Evolutionary conservation across 2,329 filamentous ascomycete species (phyloP), one percentile per base, ranked within the genome.

Genomic region (Fusarium ambrosium): DNA sequence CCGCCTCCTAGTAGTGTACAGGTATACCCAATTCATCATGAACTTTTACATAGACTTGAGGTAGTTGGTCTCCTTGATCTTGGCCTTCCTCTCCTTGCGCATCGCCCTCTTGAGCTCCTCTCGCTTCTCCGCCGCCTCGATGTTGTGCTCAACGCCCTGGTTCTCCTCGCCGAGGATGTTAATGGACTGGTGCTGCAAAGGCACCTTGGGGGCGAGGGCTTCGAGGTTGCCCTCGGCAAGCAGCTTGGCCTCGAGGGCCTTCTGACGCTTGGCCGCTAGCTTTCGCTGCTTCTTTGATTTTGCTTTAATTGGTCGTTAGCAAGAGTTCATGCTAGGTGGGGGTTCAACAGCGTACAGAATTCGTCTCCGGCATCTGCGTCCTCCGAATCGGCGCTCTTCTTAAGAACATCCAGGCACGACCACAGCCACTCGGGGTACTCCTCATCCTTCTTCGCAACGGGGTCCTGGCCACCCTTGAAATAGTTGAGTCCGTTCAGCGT

Each of bases 21-120:
- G 61, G 58, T 70, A 55, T 64, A 61, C 69, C 45, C 62, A 56
- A 72, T 65, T 37, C 59, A 41, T 68, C 61, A 68, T 43, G 24
- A 62, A 59, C 32, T 75, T 43, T 85, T 87, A 91, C 93, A 95
- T 94, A 51, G 91, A 90, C 89, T 93, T 94, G 84, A 97, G 89
- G 88, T 95, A 97, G 85, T 97, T 97, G 81, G 84, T 85, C 87
- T 97, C 94, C 90, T 95, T 96, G 80, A 97, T 97, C 84, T 88
- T 90, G 69, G 89, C 90, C 84, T 92, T 90, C 81, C 94, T 88
- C 86, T 95, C 93, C 82, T 89, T 89, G 80, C 94, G 89, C 93
- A 95, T 92, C 37, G 91, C 91, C 84, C 87, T 89, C 75, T 88
- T 92, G 79, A 95, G 85, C 77, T 92, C 90, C 72, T 88, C 87